Base-by-base conservation (phyloP, 305 asterid species). In the Plantago lanceolata region DNA sequence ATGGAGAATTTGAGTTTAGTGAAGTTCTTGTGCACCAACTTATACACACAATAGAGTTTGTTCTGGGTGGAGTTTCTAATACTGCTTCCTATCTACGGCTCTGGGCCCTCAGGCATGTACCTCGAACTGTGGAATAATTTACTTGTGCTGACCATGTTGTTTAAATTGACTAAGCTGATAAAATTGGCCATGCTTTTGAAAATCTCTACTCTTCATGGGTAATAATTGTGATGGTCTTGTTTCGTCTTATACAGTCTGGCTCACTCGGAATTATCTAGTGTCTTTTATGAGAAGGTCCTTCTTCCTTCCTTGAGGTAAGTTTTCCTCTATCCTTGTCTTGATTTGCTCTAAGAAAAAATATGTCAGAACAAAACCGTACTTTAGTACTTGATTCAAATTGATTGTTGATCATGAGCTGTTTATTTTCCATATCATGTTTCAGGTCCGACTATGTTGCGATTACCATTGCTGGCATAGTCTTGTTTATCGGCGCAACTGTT, bases 21-120 rank as follows among this genome's bases (percentile, higher is more conserved):
- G 86, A 81, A 78, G 55, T 78, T 63, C 73, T 81, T 29, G 86
- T 81, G 24, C 84, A 81, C 69, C 86, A 81, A 64, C 80, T 81
- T 61, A 81, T 81, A 65, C 86, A 81, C 67, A 76, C 82, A 52
- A 81, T 81, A 49, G 84, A 81, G 65, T 78, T 81, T 73, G 84
- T 76, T 44, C 80, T 81, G 19, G 86, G 84, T 57, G 76, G 84
- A 2, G 80, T 81, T 58, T 81, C 86, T 9, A 81, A 78, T 68
- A 81, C 86, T 21, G 86, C 84, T 59, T 81, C 86, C 48, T 81
- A 78, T 59, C 81, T 81, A 48, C 84, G 83, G 33, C 65, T 81
- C 43, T 81, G 86, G 86, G 86, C 86, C 68, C 82, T 81, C 78
- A 81, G 86, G 86, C 64, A 63, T 28, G 50, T 53, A 48, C 69